phyloP scores from a whole-genome alignment of 2,329 filamentous ascomycete genomes.

The Corinectria fuckeliana region DNA sequence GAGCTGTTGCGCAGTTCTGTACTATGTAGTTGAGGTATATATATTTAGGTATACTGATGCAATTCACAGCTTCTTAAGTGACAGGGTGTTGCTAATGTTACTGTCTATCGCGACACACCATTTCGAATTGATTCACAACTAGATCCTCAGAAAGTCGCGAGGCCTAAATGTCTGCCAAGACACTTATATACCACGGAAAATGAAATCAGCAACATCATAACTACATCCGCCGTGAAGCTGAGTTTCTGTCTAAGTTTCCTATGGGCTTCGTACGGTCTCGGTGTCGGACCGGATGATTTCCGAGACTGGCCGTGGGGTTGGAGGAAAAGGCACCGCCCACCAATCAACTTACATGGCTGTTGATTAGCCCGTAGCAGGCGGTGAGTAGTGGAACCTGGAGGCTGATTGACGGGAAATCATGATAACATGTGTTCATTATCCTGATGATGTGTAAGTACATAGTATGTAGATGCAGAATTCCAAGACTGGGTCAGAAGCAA shows the following conservation, averaged over 20 bases:
- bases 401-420: neutral
- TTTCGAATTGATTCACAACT: too few relatives aligned
- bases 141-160: too few relatives aligned
- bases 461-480: neutral
- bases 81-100: too few relatives aligned
- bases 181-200: neutral
- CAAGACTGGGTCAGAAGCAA: neutral
- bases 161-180: too few relatives aligned
- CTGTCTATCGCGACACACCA: too few relatives aligned
- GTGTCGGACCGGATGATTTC: neutral
- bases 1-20: too few relatives aligned
- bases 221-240: conserved; percentile 5
- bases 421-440: neutral
- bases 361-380: neutral
- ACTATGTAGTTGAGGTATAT: too few relatives aligned
- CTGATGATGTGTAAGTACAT: neutral
- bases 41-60: too few relatives aligned
- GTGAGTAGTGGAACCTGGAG: too few relatives aligned
- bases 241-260: too few relatives aligned
- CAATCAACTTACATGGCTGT: conserved; percentile 40
- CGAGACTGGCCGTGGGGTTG: neutral
- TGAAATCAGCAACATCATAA: neutral
- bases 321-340: conserved; percentile 22
- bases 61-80: too few relatives aligned
- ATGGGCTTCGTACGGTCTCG: too few relatives aligned